Evolutionary conservation across 306 rosid species (phyloP), one percentile per base, ranked within the genome.

Genomic region (Prunus mongolica): DNA sequence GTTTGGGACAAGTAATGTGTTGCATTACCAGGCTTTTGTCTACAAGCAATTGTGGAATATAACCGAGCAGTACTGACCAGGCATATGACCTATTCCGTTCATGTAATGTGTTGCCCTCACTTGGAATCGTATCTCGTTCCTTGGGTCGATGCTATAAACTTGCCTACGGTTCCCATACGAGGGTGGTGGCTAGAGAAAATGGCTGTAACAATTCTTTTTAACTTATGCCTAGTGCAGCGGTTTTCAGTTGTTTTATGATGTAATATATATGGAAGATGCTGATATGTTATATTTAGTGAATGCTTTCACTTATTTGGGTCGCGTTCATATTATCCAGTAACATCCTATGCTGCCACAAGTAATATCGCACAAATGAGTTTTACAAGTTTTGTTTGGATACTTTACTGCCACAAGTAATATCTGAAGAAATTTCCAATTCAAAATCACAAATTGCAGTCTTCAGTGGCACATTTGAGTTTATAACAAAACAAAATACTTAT

Each of bases 21-120:
- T 88, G 78, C 99, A 89, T 76, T 92, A 90, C 32, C 88, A 79
- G 61, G 92, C 97, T 18, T 95, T 90, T 71, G 93, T 90, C 64
- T 93, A 91, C 84, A 86, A 81, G 81, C 92, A 83, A 80, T 72
- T 83, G 61, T 90, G 85, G 87, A 76, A 76, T 19, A 45, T 73
- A 25, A 45, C 20, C 20, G 6, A 22, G 45, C 45, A 16, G 25
- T 69, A 8, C 72, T 6, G 27, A 67, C 56, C 22, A 22, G 22
- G 22, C 22, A 22, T 22, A 22, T 22, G 32, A 72, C 66, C 55
- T 8, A 14, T 72, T 47, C 8, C 34, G 3, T 13, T 3, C 55
- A 45, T 72, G 54, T 71, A 54, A 19, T 54, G 3, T 70, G 28
- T 52, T 12, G 55, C 3, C 44, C 10, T 27, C 68, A 58, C 18